phyloP scores from a whole-genome alignment of 805 yeast species.

The Saccharomycopsis sp. region DNA sequence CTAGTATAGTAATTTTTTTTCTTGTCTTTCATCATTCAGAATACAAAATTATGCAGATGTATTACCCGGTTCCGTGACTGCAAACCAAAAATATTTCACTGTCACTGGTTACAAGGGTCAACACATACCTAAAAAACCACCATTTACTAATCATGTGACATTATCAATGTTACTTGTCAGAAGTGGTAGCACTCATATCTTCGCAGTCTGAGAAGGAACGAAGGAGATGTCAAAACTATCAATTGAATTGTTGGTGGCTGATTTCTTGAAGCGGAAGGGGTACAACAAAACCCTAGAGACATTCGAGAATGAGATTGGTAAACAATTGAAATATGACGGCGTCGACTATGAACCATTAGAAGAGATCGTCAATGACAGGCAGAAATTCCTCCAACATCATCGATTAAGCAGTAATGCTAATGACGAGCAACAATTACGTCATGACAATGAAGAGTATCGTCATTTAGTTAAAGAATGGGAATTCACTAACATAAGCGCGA shows the following conservation, averaged over 20 bases:
- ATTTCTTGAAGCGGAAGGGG: conserved; percentile 47
- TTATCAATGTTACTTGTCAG: too few relatives aligned
- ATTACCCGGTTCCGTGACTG: too few relatives aligned
- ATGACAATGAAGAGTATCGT: background rate
- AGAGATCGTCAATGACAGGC: conserved; percentile 34
- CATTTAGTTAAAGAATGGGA: conserved; percentile 14
- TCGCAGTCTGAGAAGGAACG: background rate
- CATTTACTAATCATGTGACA: too few relatives aligned
- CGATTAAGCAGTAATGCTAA: too few relatives aligned
- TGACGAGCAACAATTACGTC: background rate
- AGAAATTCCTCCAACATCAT: conserved; percentile 26
- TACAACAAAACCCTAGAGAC: conserved; percentile 38
- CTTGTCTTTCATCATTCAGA: background rate
- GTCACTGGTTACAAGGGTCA: too few relatives aligned
- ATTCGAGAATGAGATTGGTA: conserved; percentile 34
- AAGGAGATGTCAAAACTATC: background rate
- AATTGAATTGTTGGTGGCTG: conserved; percentile 42
- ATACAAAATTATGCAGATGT: too few relatives aligned
- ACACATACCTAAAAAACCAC: too few relatives aligned
- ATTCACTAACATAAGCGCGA: conserved; percentile 3
- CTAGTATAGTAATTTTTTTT: background rate
- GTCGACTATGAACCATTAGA: conserved; percentile 31
- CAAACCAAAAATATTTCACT: too few relatives aligned
- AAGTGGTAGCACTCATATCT: too few relatives aligned
- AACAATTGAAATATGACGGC: conserved; percentile 11